Percentiles rank a stretch among this genome's conserved stretches.
These are phyloP conservation scores for Xylariaceae sp. DNA, from an alignment of 2,329 filamentous ascomycete species.

Conservation along the genomic window DNA sequence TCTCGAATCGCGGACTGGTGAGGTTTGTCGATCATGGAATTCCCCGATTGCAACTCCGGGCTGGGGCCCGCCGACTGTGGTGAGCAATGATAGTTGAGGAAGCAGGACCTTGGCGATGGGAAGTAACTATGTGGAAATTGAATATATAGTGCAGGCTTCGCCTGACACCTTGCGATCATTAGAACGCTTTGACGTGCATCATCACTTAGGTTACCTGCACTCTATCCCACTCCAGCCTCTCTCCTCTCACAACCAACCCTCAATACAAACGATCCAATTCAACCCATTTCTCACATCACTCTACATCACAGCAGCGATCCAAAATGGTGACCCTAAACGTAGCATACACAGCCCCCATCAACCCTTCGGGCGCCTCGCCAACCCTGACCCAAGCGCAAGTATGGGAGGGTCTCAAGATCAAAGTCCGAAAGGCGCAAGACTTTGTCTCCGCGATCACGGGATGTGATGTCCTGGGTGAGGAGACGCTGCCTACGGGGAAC, in stretches of 20 bases:
- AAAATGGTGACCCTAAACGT: constrained; percentile 36
- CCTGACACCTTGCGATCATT: too few species aligned
- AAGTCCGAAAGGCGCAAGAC: constrained; percentile 35
- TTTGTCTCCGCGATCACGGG: constrained; percentile 37
- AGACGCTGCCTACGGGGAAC: constrained; percentile 20
- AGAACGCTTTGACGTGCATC: not conserved
- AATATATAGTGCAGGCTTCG: too few species aligned
- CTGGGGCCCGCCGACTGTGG: too few species aligned
- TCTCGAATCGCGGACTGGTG: too few species aligned
- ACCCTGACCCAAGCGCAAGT: constrained; percentile 32
- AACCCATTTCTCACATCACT: not conserved
- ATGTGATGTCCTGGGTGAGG: constrained; percentile 33
- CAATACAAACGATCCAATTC: not conserved
- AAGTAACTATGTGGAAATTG: too few species aligned
- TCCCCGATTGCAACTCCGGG: too few species aligned
- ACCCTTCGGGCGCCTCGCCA: constrained; percentile 31
- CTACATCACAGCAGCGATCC: not conserved
- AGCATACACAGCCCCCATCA: constrained; percentile 37
- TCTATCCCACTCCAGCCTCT: not conserved
- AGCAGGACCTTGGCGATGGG: too few species aligned
- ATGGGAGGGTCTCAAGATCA: constrained; percentile 37
- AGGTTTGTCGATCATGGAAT: too few species aligned
- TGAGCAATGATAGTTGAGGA: too few species aligned
- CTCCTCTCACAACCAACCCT: not conserved
- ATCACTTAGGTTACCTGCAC: not conserved